These are phyloP conservation scores for Rasamsonia emersonii DNA, from an alignment of 2,329 filamentous ascomycete genomes.

Conservation along the genomic window DNA sequence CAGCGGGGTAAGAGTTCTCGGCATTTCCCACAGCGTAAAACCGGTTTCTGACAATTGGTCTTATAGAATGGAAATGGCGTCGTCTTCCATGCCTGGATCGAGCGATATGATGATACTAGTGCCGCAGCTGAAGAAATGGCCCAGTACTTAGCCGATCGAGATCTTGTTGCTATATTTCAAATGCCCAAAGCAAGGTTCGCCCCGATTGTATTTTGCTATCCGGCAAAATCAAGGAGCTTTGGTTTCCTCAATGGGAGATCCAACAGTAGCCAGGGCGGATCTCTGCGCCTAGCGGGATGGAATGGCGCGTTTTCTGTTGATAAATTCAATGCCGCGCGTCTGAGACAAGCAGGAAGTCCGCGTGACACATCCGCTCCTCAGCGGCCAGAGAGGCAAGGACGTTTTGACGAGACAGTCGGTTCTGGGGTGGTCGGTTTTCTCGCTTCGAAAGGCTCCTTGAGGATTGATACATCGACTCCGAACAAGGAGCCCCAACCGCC, in stretches of 20 bases:
- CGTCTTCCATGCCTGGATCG: conserved; percentile 23
- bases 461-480: not conserved
- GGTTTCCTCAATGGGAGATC: conserved; percentile 14
- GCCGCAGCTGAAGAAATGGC: conserved; percentile 17
- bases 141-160: conserved; percentile 16
- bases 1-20: conserved; percentile 15
- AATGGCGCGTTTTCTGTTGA: too few species aligned
- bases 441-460: not conserved
- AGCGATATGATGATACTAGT: conserved; percentile 25
- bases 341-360: too few species aligned
- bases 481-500: too few species aligned
- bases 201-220: conserved; percentile 20
- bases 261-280: not conserved
- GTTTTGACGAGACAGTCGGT: conserved; percentile 1
- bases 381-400: conserved; percentile 8
- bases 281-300: conserved; percentile 7
- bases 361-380: too few species aligned
- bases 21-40: not conserved
- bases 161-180: conserved; percentile 23
- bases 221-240: conserved; percentile 17
- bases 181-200: conserved; percentile 5
- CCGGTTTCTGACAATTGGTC: conserved; percentile 3
- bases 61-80: conserved; percentile 9
- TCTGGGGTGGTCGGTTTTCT: not conserved
- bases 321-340: too few species aligned